Evolutionary conservation across 139 green algal species (phyloP).

Genomic region (Coelastrella sp.): DNA sequence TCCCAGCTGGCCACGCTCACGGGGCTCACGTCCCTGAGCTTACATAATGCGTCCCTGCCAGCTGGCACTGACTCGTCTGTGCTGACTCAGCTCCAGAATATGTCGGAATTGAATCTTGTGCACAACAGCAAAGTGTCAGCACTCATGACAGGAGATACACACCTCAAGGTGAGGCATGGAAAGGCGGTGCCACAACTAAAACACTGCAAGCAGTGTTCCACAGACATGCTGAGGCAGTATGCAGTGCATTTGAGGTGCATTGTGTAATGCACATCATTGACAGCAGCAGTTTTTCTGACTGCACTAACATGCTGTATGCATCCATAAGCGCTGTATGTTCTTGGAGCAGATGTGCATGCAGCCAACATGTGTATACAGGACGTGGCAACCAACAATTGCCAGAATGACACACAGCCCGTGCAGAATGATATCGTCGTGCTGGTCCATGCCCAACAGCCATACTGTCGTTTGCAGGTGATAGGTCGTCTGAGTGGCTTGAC

Average conservation of each 20-base stretch:
- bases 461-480: background rate
- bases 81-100: background rate
- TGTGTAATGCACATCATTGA: no score
- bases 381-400: no score
- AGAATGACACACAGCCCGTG: no score
- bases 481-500: conserved; percentile 2
- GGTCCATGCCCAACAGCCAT: no score
- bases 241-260: no score
- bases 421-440: no score
- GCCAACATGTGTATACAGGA: no score
- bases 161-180: conserved; percentile 26
- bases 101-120: conserved; percentile 25
- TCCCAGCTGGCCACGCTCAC: conserved; percentile 1
- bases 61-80: background rate
- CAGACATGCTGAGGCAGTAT: no score
- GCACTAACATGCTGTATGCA: no score
- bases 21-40: background rate
- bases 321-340: no score
- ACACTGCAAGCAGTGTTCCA: background rate
- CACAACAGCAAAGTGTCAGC: conserved; percentile 46
- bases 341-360: no score
- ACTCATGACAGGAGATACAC: conserved; percentile 20
- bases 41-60: conserved; percentile 15
- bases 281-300: no score
- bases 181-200: background rate